Evolutionary conservation across 2,329 filamentous ascomycete genomes (phyloP).

Genomic region (Nannizziopsis barbatae): DNA sequence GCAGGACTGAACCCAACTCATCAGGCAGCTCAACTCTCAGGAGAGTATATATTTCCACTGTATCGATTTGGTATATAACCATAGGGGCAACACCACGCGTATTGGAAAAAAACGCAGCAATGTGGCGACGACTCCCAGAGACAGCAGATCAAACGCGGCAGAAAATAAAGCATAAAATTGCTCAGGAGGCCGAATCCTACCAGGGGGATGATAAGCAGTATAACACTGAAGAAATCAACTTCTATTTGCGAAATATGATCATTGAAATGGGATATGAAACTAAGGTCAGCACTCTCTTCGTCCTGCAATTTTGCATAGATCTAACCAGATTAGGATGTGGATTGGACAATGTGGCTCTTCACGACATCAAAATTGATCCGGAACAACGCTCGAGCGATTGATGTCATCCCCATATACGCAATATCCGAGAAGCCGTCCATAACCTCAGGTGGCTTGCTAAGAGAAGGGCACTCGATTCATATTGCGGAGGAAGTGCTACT

Average conservation of each 20-base stretch:
- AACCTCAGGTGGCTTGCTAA: background rate
- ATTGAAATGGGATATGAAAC: conserved; percentile 3
- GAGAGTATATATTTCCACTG: no score
- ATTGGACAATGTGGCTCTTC: conserved; percentile 7
- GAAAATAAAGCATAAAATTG: conserved; percentile 2
- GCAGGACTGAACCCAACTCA: no score
- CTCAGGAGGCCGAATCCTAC: conserved; percentile 1
- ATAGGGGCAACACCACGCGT: no score
- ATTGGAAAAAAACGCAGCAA: no score
- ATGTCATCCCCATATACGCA: conserved; percentile 1
- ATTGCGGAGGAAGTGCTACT: background rate
- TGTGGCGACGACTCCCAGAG: conserved; percentile 16
- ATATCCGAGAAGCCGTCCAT: background rate
- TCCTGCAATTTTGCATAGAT: no score
- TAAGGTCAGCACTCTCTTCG: no score
- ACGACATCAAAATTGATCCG: conserved; percentile 1
- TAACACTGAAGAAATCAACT: conserved; percentile 2
- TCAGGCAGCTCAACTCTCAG: no score
- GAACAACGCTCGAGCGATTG: background rate
- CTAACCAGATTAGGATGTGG: background rate
- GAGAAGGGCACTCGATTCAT: background rate
- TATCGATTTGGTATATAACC: no score
- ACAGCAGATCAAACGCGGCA: conserved; percentile 3
- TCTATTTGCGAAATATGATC: background rate
- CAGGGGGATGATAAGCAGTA: conserved; percentile 7